These are phyloP conservation scores for Saccharomycopsis crataegensis DNA, from an alignment of 1,139 yeast genomes.

Conservation along the genomic window DNA sequence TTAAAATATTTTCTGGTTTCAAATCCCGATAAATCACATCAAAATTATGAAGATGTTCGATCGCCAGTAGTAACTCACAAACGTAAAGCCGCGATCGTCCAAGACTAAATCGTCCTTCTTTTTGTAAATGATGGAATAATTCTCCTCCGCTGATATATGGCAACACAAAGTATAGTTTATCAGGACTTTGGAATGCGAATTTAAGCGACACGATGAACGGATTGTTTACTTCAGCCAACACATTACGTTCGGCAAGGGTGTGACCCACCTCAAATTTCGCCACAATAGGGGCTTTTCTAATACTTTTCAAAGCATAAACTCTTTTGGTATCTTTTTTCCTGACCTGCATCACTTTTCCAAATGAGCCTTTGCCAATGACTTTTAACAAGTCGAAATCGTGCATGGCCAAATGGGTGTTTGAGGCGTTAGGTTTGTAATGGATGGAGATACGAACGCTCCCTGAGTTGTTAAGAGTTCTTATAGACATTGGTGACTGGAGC, in stretches of 20 bases:
- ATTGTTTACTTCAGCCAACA: constrained; percentile 81
- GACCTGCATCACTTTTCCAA: constrained; percentile 98
- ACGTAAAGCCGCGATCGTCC: constrained; percentile 89
- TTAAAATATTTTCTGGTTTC: constrained; percentile 88
- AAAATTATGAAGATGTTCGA: constrained; percentile 83
- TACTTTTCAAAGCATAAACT: constrained; percentile 87
- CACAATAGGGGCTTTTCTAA: constrained; percentile 88
- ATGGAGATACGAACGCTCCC: constrained; percentile 53
- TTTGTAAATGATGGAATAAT: constrained; percentile 86
- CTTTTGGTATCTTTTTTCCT: constrained; percentile 90
- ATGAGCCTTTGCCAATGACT: constrained; percentile 95
- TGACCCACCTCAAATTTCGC: constrained; percentile 92
- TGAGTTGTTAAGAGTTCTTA: constrained; percentile 18
- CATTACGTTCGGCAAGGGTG: constrained; percentile 93
- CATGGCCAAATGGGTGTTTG: constrained; percentile 62
- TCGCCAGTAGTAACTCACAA: constrained; percentile 86
- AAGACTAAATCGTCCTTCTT: constrained; percentile 81
- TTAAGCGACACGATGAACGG: constrained; percentile 97
- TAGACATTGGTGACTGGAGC: constrained; percentile 26
- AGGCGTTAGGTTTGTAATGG: constrained; percentile 66
- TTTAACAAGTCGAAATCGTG: constrained; percentile 89
- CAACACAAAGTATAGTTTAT: constrained; percentile 79
- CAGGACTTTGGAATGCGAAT: constrained; percentile 93
- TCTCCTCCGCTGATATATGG: constrained; percentile 97
- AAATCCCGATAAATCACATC: constrained; percentile 91